phyloP scores from a whole-genome alignment of 768 basidiomycete genomes.

The Podaxis sp. region DNA sequence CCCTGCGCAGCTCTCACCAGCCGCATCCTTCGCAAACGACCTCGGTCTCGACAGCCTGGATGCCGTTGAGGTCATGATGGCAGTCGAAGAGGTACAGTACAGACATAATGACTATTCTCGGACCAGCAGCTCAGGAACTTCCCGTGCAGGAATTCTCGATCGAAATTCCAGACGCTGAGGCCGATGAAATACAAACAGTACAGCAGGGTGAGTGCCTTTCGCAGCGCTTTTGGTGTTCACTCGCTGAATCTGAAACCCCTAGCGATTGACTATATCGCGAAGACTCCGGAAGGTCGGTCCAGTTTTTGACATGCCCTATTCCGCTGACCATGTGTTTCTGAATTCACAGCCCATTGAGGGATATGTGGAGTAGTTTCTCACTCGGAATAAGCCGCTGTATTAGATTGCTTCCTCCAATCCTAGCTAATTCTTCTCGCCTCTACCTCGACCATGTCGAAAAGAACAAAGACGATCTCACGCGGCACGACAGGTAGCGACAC shows the following conservation, averaged over 20 bases:
- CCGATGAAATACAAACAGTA: constrained; percentile 91
- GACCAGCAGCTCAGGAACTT: background rate
- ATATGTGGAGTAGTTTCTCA: constrained; percentile 24
- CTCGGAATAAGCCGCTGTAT: constrained; percentile 36
- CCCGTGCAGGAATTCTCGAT: constrained; percentile 84
- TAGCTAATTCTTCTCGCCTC: constrained; percentile 15
- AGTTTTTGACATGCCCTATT: constrained; percentile 16
- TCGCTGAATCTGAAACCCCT: constrained; percentile 21
- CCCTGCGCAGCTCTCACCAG: constrained; percentile 55
- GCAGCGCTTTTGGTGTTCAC: constrained; percentile 15
- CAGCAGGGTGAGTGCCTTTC: constrained; percentile 68
- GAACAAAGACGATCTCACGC: constrained; percentile 23
- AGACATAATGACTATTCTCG: background rate
- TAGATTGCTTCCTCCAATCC: constrained; percentile 38
- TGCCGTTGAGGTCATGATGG: constrained; percentile 98
- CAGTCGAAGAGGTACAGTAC: constrained; percentile 81
- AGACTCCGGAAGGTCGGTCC: constrained; percentile 80
- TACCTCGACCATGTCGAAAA: constrained; percentile 18
- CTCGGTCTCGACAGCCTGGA: constrained; percentile 95
- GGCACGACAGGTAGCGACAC: constrained; percentile 27
- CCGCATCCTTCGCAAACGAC: constrained; percentile 74
- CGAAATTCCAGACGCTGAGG: constrained; percentile 97
- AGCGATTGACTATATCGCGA: constrained; percentile 95
- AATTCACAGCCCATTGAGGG: constrained; percentile 47
- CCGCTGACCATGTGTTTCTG: constrained; percentile 21